phyloP scores from a whole-genome alignment of 2,329 filamentous ascomycete genomes.

The Penicillium palitans region DNA sequence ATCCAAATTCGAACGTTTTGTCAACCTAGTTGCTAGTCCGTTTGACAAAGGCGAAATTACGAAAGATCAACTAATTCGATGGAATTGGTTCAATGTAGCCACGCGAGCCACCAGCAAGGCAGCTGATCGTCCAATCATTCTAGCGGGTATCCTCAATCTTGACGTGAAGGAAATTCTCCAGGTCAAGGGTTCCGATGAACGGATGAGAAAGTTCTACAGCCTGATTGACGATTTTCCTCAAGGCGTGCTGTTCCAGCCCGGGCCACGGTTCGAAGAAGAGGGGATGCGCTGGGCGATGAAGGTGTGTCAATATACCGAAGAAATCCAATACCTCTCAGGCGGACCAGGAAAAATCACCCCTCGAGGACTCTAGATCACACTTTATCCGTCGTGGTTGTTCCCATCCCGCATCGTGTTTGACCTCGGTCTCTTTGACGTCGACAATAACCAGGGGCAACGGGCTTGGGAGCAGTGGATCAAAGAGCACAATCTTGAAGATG shows the following conservation, averaged over 20 bases:
- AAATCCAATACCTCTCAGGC: not conserved
- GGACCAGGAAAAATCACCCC: not conserved
- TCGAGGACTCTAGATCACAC: not conserved
- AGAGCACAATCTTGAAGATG: not conserved
- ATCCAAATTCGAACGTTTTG: not conserved
- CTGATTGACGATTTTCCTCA: not conserved
- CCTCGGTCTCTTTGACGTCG: not conserved
- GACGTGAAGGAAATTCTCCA: not conserved
- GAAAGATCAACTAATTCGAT: not conserved
- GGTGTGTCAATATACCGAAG: slow-evolving; percentile 9
- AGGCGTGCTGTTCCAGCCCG: slow-evolving; percentile 10
- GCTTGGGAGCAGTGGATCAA: not conserved
- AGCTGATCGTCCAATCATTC: slow-evolving; percentile 12
- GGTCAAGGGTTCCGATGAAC: not conserved
- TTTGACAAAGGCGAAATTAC: not conserved
- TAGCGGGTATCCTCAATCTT: slow-evolving; percentile 12
- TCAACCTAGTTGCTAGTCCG: not conserved
- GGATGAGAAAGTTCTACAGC: not conserved
- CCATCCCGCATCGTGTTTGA: not conserved
- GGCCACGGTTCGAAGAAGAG: slow-evolving; percentile 13
- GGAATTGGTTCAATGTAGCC: slow-evolving; percentile 17
- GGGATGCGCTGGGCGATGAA: slow-evolving; percentile 17
- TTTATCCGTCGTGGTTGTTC: not conserved
- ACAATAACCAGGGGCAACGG: not conserved
- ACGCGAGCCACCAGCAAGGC: slow-evolving; percentile 12